Base-by-base conservation (phyloP, 768 basidiomycete species). In the Boletus rubroflammeus region DNA sequence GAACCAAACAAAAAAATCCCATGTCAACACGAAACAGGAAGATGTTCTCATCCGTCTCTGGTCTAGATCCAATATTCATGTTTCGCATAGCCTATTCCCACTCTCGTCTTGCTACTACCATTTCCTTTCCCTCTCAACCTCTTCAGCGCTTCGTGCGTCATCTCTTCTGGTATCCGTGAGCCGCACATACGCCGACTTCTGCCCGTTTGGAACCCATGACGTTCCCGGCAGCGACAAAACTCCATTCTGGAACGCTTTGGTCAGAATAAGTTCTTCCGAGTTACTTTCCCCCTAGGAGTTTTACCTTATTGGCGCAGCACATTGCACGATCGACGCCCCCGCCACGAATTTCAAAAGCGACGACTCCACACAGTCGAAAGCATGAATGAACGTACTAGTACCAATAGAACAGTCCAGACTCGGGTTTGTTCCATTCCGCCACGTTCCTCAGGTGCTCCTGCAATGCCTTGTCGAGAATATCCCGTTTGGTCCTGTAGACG, bases 321-420 rank as follows among this genome's bases (percentile, higher is more conserved):
- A 14, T 25, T 45, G 29, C 7, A 48, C 28, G 43, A 44, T 36
- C 28, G 23, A 38, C 26, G 47, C n/a, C 38, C 19, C 17, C 29
- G 53, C 43, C 41, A 31, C 41, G 43, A 50, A 50, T 52, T 47
- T 54, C n/a, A 46, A 58, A 56, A 41, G 41, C 42, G 19, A 41
- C 15, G 21, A 40, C 23, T 28, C 29, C 40, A 34, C 36, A 54
- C 26, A 11, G 19, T 54, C 40, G 25, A 49, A 31, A n/a, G 35
- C 19, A 21, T 40, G 44, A 47, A 40, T 10, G 42, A 65, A 75
- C 80, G 32, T 44, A 81, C 85, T 89, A 93, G 32, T 44, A 81
- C 85, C 89, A 93, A 69, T 89, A 83, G 75, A 93, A 93, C 86
- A 92, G 85, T 53, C 86, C 85, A n/a, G 86, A 81, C 59, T 83